Base-by-base conservation (phyloP, 306 rosid species). In the Pterocarpus santalinus region DNA sequence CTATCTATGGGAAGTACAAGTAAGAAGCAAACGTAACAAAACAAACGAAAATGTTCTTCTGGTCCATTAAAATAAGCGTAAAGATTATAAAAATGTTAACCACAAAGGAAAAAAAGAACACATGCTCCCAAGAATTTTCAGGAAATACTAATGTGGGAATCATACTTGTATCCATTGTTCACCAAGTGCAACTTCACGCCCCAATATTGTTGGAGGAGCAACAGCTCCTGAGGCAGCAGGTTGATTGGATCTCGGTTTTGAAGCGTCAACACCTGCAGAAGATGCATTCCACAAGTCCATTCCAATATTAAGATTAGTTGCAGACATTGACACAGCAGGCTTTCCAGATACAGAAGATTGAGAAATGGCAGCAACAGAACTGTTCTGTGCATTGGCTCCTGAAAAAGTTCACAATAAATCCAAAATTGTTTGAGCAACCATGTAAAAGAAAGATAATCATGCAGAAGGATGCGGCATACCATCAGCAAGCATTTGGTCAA, bases 241-340 rank as follows among this genome's bases (percentile, higher is more conserved):
- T 16, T 80, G 90, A 66, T 83, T 90, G 17, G 81, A 83, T 88
- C 97, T 88, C 77, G 86, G 67, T 86, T 95, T 93, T 33, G 87
- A 85, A 71, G 87, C 90, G 53, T 90, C 97, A 0, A 89, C 68
- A 47, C 85, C 82, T 57, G 85, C 93, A 73, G 90, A 51, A 63
- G 94, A 75, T 30, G 92, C 84, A 84, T 92, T 93, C 99, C 99
- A 93, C 36, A 96, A 86, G 83, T 96, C 98, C 97, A 96, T 96
- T 79, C 98, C 97, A 1, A 96, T 92, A 84, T 93, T 96, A 82
- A 93, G 91, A 87, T 92, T 92, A 69, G 99, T 90, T 15, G 84
- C 94, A 70, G 95, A 87, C 84, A 86, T 72, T 38, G 94, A 80
- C 58, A 52, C 88, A 55, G 81, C 88, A 63, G 95, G 91, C 76